Evolutionary conservation across 345 rosid species (phyloP).

Genomic region (Zanthoxylum bungeanum): DNA sequence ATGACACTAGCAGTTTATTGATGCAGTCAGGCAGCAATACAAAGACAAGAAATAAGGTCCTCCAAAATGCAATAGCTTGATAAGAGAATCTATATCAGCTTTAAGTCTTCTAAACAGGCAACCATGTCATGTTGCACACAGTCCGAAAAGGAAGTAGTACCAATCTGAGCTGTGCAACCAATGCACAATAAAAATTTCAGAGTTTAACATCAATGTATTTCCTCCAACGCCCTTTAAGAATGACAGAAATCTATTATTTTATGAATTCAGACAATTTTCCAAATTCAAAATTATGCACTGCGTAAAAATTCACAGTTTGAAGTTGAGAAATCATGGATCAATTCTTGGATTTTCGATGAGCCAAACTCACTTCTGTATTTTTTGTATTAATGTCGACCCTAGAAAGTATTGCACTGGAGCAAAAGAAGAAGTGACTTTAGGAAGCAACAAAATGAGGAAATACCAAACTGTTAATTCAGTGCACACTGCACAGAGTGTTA

Average conservation of each 20-base stretch:
- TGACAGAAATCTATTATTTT: not conserved
- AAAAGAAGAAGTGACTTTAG: too few relatives aligned
- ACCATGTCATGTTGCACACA: not conserved
- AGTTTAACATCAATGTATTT: not conserved
- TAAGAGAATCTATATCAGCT: not conserved
- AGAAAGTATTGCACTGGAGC: too few relatives aligned
- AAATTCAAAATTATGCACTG: too few relatives aligned
- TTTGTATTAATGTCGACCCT: too few relatives aligned
- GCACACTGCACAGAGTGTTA: too few relatives aligned
- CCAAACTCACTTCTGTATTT: not conserved
- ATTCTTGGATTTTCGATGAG: not conserved
- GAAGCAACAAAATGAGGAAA: too few relatives aligned
- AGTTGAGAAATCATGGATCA: not conserved
- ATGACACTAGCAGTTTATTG: not conserved
- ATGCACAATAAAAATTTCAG: not conserved
- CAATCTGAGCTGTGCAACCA: not conserved
- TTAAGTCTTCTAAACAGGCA: not conserved
- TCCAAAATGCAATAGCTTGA: not conserved
- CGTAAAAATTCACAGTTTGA: not conserved
- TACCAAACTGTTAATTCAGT: not conserved
- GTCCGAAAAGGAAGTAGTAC: not conserved
- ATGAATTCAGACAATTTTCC: slow-evolving; percentile 3
- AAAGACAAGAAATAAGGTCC: not conserved
- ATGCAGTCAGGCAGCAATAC: not conserved
- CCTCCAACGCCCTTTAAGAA: too few relatives aligned